Evolutionary conservation across 768 basidiomycete species (phyloP).

Genomic region (Trichaptum fuscoviolaceum): DNA sequence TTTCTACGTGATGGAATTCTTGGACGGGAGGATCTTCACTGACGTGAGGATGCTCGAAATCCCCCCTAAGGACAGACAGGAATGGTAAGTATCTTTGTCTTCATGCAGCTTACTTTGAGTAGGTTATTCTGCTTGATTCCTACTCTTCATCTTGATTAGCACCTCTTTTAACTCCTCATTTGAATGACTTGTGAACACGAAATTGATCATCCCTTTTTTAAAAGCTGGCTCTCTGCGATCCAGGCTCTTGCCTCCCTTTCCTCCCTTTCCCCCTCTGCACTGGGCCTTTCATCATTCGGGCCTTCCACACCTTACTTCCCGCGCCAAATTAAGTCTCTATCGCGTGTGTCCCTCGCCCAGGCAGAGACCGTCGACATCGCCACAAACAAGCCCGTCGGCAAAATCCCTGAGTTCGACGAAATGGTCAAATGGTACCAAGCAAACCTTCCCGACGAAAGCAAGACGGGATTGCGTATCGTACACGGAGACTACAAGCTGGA

Average conservation of each 20-base stretch:
- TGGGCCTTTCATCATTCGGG: constrained; percentile 71
- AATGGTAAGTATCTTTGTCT: no score
- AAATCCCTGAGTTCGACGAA: constrained; percentile 71
- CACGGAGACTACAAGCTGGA: constrained; percentile 99
- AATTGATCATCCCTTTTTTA: not conserved
- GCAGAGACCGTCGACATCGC: constrained; percentile 63
- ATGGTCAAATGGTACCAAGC: constrained; percentile 71
- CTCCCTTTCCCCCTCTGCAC: constrained; percentile 51
- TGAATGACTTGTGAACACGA: not conserved
- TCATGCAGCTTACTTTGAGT: no score
- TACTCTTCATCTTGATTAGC: constrained; percentile 1
- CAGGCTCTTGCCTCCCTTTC: constrained; percentile 64
- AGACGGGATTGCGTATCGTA: constrained; percentile 77
- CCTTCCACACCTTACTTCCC: constrained; percentile 82
- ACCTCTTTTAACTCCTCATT: not conserved
- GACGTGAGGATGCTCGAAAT: constrained; percentile 74
- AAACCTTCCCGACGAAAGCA: constrained; percentile 72
- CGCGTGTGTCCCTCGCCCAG: constrained; percentile 76
- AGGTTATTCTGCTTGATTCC: not conserved
- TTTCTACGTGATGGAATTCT: constrained; percentile 96
- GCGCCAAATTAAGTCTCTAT: constrained; percentile 88
- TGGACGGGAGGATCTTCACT: constrained; percentile 92
- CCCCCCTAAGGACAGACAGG: constrained; percentile 51
- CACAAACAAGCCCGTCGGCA: constrained; percentile 50
- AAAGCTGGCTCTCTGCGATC: constrained; percentile 81